Percentiles rank a stretch among this genome's conserved stretches.
These are phyloP conservation scores for Limtongozyma cylindracea DNA, from an alignment of 805 yeast species.

Conservation along the genomic window DNA sequence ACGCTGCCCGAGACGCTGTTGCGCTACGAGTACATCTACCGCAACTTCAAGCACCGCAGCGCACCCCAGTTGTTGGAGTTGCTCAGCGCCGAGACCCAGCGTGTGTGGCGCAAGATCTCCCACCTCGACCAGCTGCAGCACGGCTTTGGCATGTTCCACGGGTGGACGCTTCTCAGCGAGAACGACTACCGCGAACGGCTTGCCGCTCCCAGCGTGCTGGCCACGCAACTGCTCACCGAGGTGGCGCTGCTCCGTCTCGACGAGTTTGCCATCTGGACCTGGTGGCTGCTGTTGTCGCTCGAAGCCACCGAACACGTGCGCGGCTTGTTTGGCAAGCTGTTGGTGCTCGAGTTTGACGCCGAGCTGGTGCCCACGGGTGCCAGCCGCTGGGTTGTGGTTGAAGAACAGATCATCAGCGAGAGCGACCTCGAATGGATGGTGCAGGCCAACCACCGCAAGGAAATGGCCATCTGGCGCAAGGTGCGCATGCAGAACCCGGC, in stretches of 20 bases:
- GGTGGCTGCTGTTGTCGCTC: slow-evolving; percentile 55
- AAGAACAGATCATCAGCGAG: too few species aligned
- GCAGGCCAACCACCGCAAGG: too few species aligned
- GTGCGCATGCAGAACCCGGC: too few species aligned
- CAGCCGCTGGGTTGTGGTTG: too few species aligned
- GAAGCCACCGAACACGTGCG: slow-evolving; percentile 47
- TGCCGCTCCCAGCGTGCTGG: slow-evolving; percentile 12
- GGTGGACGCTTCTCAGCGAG: slow-evolving; percentile 8
- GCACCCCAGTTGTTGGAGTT: too few species aligned
- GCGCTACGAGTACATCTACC: slow-evolving; percentile 21
- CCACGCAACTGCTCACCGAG: slow-evolving; percentile 19
- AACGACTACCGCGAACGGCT: too few species aligned
- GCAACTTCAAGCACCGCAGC: too few species aligned
- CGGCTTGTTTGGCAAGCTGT: slow-evolving; percentile 53
- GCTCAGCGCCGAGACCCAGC: slow-evolving; percentile 41
- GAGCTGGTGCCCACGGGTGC: too few species aligned
- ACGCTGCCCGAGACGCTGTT: slow-evolving; percentile 51
- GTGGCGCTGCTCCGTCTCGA: slow-evolving; percentile 55
- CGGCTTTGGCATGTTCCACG: slow-evolving; percentile 12
- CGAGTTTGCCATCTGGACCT: slow-evolving; percentile 80
- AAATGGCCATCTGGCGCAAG: too few species aligned
- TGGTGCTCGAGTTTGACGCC: slow-evolving; percentile 63
- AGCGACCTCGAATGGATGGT: too few species aligned
- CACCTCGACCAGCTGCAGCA: slow-evolving; percentile 11
- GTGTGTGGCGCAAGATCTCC: slow-evolving; percentile 33